Base-by-base conservation (phyloP, 2,329 filamentous ascomycete genomes). In the Aspergillus sp. region DNA sequence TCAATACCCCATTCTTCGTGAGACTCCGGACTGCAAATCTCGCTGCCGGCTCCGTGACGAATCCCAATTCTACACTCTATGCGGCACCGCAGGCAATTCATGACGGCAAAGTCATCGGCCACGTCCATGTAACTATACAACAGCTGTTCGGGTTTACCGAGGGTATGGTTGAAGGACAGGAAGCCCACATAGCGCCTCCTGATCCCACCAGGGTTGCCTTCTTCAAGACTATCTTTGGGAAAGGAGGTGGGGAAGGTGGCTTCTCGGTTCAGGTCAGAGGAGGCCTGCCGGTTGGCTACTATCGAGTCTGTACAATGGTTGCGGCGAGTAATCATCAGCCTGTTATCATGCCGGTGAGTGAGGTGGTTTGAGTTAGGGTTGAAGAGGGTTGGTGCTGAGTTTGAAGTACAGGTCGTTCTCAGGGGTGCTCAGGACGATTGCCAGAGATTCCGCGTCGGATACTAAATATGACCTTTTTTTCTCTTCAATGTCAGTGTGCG, bases 331-430 rank as follows among this genome's bases (percentile, higher is more conserved):
- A 60, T 25, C 46, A 60, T 41, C 58, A 60, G 47, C 58, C 52
- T 56, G 58, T 60, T 17, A 7, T 60, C 23, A 60, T 60, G 58
- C 58, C 58, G 31, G 58, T 60, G n/a, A 38, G 58, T 52, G 13
- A 5, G 30, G 30, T 17, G 7, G 0, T 13, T 17, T 25, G 9
- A 15, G 28, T 15, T 22, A 7, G 25, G 41, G 31, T 17, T 28
- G 28, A 9, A 23, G 7, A 43, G 19, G 23, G 19, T 54, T 25
- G n/a, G 15, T 22, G 13, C 8, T 28, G 30, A 41, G 19, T 25
- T 8, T 43, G 7, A 2, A 15, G 13, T 46, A 38, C 28, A 60
- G 53, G 30, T 57, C 11, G 30, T 61, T 5, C 19, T 53, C 6
- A 51, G 59, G 9, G 53, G 53, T 2, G 23, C 59, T 8, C 59